Percentiles rank a stretch among this genome's conserved stretches.
phyloP scores from a whole-genome alignment of 257 asterid species.

The Forsythia suspensa region DNA sequence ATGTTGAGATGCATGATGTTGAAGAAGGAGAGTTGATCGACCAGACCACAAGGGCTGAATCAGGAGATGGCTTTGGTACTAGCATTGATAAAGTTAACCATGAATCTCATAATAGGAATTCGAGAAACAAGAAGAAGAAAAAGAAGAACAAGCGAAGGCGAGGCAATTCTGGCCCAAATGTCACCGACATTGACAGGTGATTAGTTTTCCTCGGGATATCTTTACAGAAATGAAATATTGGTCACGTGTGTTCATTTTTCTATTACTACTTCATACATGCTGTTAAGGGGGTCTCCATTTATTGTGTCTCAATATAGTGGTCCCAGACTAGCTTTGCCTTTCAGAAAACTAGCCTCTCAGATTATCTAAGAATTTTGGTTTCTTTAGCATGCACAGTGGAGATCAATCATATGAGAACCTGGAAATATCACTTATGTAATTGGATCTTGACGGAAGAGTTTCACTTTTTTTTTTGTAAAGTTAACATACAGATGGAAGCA shows the following conservation, averaged over 20 bases:
- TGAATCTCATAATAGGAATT: constrained; percentile 30
- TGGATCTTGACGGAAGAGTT: neutral
- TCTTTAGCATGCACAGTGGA: neutral
- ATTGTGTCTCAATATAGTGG: neutral
- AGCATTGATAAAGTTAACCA: constrained; percentile 34
- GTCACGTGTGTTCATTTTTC: neutral
- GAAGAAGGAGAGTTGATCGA: constrained; percentile 81
- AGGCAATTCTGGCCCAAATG: constrained; percentile 45
- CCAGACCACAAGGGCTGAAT: constrained; percentile 37
- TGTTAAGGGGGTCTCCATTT: neutral
- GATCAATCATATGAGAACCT: neutral
- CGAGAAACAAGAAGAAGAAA: constrained; percentile 53
- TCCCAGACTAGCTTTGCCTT: neutral
- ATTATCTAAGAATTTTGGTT: neutral
- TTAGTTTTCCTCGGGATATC: neutral
- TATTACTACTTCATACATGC: neutral
- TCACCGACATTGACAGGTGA: constrained; percentile 64
- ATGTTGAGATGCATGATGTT: constrained; percentile 80
- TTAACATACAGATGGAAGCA: neutral
- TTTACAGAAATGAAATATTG: neutral
- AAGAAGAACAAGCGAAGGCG: constrained; percentile 58
- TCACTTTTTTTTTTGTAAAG: neutral
- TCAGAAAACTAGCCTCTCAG: neutral
- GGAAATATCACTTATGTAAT: neutral
- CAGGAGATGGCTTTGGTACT: constrained; percentile 40